Evolutionary conservation across 306 rosid genomes (phyloP), one percentile per base, ranked within the genome.

Genomic region (Acacia crassicarpa): DNA sequence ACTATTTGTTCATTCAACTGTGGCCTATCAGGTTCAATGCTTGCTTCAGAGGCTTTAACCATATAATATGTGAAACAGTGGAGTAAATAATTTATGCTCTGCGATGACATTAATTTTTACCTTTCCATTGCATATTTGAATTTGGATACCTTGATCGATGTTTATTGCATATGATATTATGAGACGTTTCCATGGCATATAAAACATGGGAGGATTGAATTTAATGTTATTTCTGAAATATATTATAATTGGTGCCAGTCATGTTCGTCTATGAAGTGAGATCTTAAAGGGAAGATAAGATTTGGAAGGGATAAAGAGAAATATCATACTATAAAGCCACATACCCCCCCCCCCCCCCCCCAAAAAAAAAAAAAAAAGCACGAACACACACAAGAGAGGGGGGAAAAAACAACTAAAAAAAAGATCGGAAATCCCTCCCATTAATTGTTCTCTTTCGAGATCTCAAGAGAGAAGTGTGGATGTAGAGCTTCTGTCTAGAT

Each of bases 1-100:
- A 58, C 62, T 77, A 48, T 73, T 80, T 82, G 49, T 84, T 81
- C 56, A 62, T 58, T 81, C 40, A 66, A 35, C 38, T 48, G 35
- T 7, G 49, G 38, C 62, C 54, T 76, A 67, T 73, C 12, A 54
- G 78, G 76, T 67, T 74, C 75, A 20, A 44, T 68, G 63, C 40
- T 74, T 68, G 68, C 30, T 78, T 68, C 58, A 16, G 27, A 67
- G 20, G 78, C 66, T 74, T 53, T 53, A 74, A 32, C 38, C 33
- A 10, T 51, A 30, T 10, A 35, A 30, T 10, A 35, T 19, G 41
- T 16, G 27, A 72, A 48, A 76, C 25, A 25, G 8, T 32, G 38
- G 23, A 32, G 65, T 65, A 65, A 70, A 70, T 72, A n/a, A 32
- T 70, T 0, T 82, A 23, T 41, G 44, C 80, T 58, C 44, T 17